Evolutionary conservation across 805 yeast genomes (phyloP).

Genomic region (Saccharomycopsis malanga): DNA sequence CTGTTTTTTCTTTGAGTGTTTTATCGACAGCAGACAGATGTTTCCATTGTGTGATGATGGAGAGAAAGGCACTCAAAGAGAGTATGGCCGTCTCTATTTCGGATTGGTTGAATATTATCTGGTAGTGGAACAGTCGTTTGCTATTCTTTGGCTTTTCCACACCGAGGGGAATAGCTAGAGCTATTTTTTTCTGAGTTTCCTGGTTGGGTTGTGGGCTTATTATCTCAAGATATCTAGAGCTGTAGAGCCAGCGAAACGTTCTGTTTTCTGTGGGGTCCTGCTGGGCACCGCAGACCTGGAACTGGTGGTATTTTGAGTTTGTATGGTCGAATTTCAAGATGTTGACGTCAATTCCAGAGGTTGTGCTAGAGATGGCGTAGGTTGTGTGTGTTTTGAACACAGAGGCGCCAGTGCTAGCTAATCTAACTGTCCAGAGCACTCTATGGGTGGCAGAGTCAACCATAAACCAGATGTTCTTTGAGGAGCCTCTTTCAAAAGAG

Average conservation of each 20-base stretch:
- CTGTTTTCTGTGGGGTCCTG: background rate
- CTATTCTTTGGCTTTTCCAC: background rate
- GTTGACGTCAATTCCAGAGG: background rate
- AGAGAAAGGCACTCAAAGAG: conserved; percentile 9
- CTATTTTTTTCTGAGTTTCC: conserved; percentile 13
- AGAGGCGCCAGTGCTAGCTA: background rate
- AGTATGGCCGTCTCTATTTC: conserved; percentile 9
- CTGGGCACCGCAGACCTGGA: background rate
- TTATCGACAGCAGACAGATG: background rate
- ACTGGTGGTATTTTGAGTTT: conserved; percentile 6
- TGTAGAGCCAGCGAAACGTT: conserved; percentile 13
- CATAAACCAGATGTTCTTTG: conserved; percentile 15
- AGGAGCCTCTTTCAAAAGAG: background rate
- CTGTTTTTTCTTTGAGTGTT: conserved; percentile 4
- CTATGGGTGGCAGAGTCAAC: background rate
- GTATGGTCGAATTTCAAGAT: conserved; percentile 4
- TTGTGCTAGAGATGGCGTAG: background rate
- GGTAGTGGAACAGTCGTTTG: conserved; percentile 5
- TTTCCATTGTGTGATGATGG: conserved; percentile 19
- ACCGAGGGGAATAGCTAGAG: conserved; percentile 16
- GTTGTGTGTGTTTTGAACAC: conserved; percentile 1
- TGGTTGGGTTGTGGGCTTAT: background rate
- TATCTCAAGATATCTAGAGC: conserved; percentile 16
- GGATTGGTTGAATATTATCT: conserved; percentile 13
- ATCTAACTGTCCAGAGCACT: conserved; percentile 8